phyloP scores from a whole-genome alignment of 768 basidiomycete species.

The Podaxis sp. region DNA sequence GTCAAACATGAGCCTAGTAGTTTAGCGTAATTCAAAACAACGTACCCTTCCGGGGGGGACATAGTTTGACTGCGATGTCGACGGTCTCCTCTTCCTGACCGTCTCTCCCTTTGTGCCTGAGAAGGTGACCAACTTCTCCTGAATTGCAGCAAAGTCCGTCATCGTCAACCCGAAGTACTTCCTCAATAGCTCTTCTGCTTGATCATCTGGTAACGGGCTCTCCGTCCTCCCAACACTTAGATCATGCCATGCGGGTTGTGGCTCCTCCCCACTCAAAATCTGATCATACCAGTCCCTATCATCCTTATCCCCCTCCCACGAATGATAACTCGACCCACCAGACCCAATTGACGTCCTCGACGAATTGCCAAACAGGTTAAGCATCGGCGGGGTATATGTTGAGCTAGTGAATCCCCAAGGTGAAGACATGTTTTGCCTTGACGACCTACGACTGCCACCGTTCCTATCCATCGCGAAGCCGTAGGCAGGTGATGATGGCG shows the following conservation, averaged over 20 bases:
- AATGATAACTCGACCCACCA: slow-evolving; percentile 83
- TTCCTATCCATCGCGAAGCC: slow-evolving; percentile 38
- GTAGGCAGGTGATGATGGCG: slow-evolving; percentile 54
- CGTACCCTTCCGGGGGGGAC: slow-evolving; percentile 53
- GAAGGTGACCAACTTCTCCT: slow-evolving; percentile 71
- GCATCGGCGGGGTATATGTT: slow-evolving; percentile 56
- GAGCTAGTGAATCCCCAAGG: slow-evolving; percentile 43
- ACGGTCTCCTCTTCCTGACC: slow-evolving; percentile 69
- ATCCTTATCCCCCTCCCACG: slow-evolving; percentile 65
- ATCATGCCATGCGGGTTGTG: slow-evolving; percentile 66
- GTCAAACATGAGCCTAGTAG: slow-evolving; percentile 17
- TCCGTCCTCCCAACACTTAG: slow-evolving; percentile 47
- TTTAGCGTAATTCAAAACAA: slow-evolving; percentile 15
- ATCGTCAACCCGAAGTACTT: slow-evolving; percentile 69
- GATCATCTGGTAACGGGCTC: slow-evolving; percentile 52
- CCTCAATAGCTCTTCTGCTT: slow-evolving; percentile 67
- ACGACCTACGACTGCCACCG: slow-evolving; percentile 47
- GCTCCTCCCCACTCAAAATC: slow-evolving; percentile 53
- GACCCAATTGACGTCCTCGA: slow-evolving; percentile 82
- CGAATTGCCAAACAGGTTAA: slow-evolving; percentile 71
- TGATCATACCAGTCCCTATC: slow-evolving; percentile 41
- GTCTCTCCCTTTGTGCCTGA: slow-evolving; percentile 57
- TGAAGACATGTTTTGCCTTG: slow-evolving; percentile 52
- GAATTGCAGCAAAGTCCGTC: slow-evolving; percentile 68
- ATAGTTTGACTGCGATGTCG: slow-evolving; percentile 82